These are phyloP conservation scores for Meyerozyma sp. DNA, from an alignment of 1,139 yeast species.

Conservation along the genomic window DNA sequence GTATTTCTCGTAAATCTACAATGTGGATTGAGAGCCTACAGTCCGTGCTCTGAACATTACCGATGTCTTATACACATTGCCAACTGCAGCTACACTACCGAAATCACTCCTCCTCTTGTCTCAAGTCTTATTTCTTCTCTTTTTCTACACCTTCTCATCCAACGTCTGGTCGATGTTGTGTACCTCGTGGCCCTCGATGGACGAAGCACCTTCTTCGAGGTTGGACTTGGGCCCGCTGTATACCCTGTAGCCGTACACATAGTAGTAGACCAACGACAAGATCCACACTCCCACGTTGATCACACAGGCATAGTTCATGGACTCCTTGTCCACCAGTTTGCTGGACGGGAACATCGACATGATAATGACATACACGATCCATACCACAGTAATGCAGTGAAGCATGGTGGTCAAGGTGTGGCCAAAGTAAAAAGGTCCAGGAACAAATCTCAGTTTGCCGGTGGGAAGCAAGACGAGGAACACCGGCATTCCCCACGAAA, in stretches of 20 bases:
- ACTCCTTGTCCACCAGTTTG: constrained; percentile 19
- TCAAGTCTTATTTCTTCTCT: neutral
- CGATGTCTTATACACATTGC: no score
- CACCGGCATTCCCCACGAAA: constrained; percentile 31
- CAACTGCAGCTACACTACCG: no score
- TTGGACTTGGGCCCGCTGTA: constrained; percentile 36
- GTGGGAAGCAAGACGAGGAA: constrained; percentile 36
- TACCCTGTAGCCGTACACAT: constrained; percentile 21
- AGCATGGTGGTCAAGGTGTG: constrained; percentile 15
- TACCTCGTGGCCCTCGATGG: constrained; percentile 4
- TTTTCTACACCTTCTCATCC: neutral
- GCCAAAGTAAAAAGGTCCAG: constrained; percentile 32
- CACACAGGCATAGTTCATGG: constrained; percentile 34
- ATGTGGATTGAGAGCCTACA: no score
- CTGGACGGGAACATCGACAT: constrained; percentile 37
- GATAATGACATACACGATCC: constrained; percentile 28
- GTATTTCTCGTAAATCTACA: no score
- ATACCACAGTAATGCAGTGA: constrained; percentile 15
- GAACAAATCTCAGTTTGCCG: constrained; percentile 10
- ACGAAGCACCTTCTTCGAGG: constrained; percentile 14
- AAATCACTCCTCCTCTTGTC: neutral
- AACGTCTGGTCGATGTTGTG: constrained; percentile 6
- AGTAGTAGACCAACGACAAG: constrained; percentile 23
- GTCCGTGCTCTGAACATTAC: no score
- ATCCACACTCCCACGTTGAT: constrained; percentile 33